Conservation (phyloP, 495 filamentous ascomycete genomes). For the Aspergillus panamensis region DNA sequence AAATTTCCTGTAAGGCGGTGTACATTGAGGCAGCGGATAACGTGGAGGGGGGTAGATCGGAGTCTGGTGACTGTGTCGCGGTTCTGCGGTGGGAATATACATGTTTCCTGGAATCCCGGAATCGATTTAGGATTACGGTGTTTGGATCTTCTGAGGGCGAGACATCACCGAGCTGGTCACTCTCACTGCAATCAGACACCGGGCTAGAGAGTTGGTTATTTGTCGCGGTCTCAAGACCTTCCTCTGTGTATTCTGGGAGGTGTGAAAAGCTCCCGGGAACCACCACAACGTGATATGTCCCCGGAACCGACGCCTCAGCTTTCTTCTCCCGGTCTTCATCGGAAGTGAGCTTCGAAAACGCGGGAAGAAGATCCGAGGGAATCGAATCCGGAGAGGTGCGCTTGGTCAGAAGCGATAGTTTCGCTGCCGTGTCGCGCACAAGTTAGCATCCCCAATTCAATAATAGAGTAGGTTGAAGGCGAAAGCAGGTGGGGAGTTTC, state of each 20-base stretch:
- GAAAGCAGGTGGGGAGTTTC: slow-evolving; percentile 10
- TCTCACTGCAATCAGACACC: slow-evolving; percentile 16
- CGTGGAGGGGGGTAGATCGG: slow-evolving; percentile 21
- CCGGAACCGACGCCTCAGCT: slow-evolving; percentile 49
- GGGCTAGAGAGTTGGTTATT: slow-evolving; percentile 13
- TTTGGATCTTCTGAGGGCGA: slow-evolving; percentile 37
- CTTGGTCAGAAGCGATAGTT: background rate
- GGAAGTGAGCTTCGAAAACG: slow-evolving; percentile 52
- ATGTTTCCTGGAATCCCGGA: slow-evolving; percentile 45
- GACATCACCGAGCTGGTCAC: slow-evolving; percentile 25
- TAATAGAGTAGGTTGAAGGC: background rate
- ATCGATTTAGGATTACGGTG: slow-evolving; percentile 45
- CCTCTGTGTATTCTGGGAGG: slow-evolving; percentile 51
- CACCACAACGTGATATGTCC: slow-evolving; percentile 55
- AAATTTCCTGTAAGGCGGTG: slow-evolving; percentile 11
- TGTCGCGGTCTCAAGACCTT: slow-evolving; percentile 20
- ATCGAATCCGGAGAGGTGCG: background rate
- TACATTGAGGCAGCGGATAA: slow-evolving; percentile 12
- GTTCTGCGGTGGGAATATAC: slow-evolving; percentile 26
- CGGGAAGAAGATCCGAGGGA: slow-evolving; percentile 43
- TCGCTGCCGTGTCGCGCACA: slow-evolving; percentile 1
- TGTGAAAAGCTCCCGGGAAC: slow-evolving; percentile 53
- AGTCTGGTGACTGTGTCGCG: slow-evolving; percentile 36
- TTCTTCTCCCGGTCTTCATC: slow-evolving; percentile 61
- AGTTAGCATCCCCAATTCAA: slow-evolving; percentile 5